Base-by-base conservation (phyloP, 208 protist genomes). In the Phytomonas sp. region DNA sequence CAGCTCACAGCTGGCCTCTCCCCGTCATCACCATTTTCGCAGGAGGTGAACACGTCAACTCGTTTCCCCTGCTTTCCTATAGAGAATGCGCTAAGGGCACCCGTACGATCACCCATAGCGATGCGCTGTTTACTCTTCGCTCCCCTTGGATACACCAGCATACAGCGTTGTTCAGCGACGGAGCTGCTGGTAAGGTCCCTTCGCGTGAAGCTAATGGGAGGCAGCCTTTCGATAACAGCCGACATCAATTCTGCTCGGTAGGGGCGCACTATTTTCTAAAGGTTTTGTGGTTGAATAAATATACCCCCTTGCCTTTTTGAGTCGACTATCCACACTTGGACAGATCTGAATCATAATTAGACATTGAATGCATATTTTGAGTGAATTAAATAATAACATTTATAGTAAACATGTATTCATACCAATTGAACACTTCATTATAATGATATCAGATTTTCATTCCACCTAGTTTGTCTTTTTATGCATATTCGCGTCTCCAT, bases 41-140 rank as follows among this genome's bases (percentile, higher is more conserved):
- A n/a, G 23, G 31, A 20, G 13, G 40, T 32, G 5, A 94, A 93
- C 60, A 72, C 73, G 7, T 68, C 17, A 60, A 82, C 76, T 2
- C 73, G 72, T 46, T 94, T 82, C 43, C 82, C 68, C 9, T 63
- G 68, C 59, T 83, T 87, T 9, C 80, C 83, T 6, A 95, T 60
- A 29, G 78, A 75, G 71, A 95, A 94, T 8, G 85, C 76, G 23
- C 70, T 68, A 62, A 87, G 80, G 28, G 71, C 59, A 8, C 92
- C 92, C 7, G 79, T 80, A 62, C 74, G 79, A 67, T 93, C 88
- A 17, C 87, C 87, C 13, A 96, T 72, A 4, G 70, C 84, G n/a
- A 97, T 71, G 32, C 87, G 84, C 70, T 94, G 89, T 69, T 76
- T 84, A 31, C 66, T 77, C 62, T 91, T 94, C 69, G 87, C 91